Percentiles rank a stretch among this genome's conserved stretches.
These are phyloP conservation scores for Cordyceps sp. DNA, from an alignment of 2,329 filamentous ascomycete species.

Conservation along the genomic window DNA sequence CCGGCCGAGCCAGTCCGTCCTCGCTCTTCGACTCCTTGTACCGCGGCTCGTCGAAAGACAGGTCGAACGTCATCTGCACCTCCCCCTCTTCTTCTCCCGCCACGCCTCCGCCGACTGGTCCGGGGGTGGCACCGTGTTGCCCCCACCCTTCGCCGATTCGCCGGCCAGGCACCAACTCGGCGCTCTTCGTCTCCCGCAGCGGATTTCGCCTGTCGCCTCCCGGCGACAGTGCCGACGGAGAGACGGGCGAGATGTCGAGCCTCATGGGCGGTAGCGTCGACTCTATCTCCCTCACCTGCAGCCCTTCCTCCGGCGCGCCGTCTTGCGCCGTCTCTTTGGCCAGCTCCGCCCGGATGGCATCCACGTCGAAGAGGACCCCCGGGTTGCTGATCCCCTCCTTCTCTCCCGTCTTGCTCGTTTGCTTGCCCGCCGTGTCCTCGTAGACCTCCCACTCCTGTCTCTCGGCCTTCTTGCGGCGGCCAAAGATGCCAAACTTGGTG, in stretches of 20 bases:
- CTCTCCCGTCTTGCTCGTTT: slow-evolving; percentile 17
- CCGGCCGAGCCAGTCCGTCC: slow-evolving; percentile 11
- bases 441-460: slow-evolving; percentile 94
- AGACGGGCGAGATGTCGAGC: slow-evolving; percentile 36
- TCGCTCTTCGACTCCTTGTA: slow-evolving; percentile 9
- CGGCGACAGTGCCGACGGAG: slow-evolving; percentile 10
- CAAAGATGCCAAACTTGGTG: slow-evolving; percentile 58
- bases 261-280: slow-evolving; percentile 85
- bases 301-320: slow-evolving; percentile 30
- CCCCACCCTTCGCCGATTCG: slow-evolving; percentile 3
- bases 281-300: slow-evolving; percentile 64
- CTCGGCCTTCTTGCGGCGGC: slow-evolving; percentile 61
- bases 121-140: too few relatives aligned
- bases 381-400: slow-evolving; percentile 31
- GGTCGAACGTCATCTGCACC: slow-evolving; percentile 59
- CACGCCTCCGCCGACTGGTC: slow-evolving; percentile 16
- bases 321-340: slow-evolving; percentile 47
- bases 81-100: slow-evolving; percentile 17
- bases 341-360: slow-evolving; percentile 78
- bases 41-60: slow-evolving; percentile 30
- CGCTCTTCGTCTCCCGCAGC: slow-evolving; percentile 30
- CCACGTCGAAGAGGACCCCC: slow-evolving; percentile 79
- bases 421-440: slow-evolving; percentile 44
- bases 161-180: slow-evolving; percentile 17
- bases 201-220: slow-evolving; percentile 5